Conservation (phyloP, 768 basidiomycete species). For the Trametes punicea region DNA sequence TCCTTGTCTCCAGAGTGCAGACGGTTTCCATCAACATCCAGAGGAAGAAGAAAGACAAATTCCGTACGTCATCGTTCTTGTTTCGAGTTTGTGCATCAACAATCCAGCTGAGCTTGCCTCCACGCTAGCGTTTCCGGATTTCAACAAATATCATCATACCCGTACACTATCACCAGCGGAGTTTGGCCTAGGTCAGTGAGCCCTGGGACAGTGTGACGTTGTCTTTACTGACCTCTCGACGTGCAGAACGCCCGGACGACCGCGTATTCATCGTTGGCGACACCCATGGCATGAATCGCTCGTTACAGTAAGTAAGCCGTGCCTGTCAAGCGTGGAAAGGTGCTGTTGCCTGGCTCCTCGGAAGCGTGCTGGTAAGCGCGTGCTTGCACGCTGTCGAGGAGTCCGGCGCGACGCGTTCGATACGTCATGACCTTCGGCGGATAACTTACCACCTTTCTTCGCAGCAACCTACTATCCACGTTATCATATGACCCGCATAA, state of each 20-base stretch:
- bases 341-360: not conserved
- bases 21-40: conserved; percentile 11
- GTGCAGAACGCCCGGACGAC: conserved; percentile 44
- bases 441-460: not conserved
- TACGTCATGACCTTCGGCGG: not conserved
- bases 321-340: not conserved
- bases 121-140: conserved; percentile 48
- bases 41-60: conserved; percentile 18
- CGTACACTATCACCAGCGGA: conserved; percentile 43
- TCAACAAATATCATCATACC: conserved; percentile 45
- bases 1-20: conserved; percentile 15
- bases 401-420: not conserved
- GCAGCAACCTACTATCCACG: conserved; percentile 59
- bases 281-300: conserved; percentile 76
- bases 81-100: not conserved
- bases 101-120: not conserved
- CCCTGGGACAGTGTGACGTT: not conserved
- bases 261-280: conserved; percentile 83
- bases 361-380: not conserved
- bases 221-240: not conserved
- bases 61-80: not conserved
- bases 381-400: not conserved
- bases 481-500: conserved; percentile 54
- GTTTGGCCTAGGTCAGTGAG: conserved; percentile 51
- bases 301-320: conserved; percentile 53